phyloP scores from a whole-genome alignment of 805 yeast genomes.

The Saccharomycopsis sp. region DNA sequence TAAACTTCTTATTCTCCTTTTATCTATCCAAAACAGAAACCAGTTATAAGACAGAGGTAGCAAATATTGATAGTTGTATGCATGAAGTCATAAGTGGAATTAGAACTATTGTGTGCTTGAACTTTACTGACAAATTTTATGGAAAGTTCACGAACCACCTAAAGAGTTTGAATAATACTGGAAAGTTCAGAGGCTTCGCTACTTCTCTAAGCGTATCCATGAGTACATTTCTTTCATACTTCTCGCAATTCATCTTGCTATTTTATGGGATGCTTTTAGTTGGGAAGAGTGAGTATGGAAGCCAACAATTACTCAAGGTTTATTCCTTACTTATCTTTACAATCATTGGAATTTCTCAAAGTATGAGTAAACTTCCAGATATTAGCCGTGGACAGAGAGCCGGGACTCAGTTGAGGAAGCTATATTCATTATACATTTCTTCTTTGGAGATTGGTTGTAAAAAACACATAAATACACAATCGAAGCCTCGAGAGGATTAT shows the following conservation, averaged over 20 bases:
- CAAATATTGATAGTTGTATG: slow-evolving; percentile 43
- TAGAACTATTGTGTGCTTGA: slow-evolving; percentile 55
- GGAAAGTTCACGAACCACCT: slow-evolving; percentile 31
- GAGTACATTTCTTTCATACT: slow-evolving; percentile 44
- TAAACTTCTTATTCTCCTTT: slow-evolving; percentile 47
- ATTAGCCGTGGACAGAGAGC: slow-evolving; percentile 75
- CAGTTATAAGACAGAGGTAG: slow-evolving; percentile 49
- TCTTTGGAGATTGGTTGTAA: slow-evolving; percentile 22
- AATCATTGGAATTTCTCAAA: slow-evolving; percentile 51
- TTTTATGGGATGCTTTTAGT: slow-evolving; percentile 78
- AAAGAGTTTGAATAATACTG: slow-evolving; percentile 31
- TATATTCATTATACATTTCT: slow-evolving; percentile 31
- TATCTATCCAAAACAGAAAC: slow-evolving; percentile 52
- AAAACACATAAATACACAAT: not conserved
- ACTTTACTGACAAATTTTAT: slow-evolving; percentile 44
- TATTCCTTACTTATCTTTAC: slow-evolving; percentile 71
- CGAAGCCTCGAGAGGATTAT: slow-evolving; percentile 25
- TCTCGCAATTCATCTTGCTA: slow-evolving; percentile 66
- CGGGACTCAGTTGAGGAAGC: slow-evolving; percentile 39
- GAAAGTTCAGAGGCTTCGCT: slow-evolving; percentile 45
- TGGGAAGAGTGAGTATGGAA: slow-evolving; percentile 46
- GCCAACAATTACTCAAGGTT: slow-evolving; percentile 57
- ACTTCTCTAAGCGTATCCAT: slow-evolving; percentile 66
- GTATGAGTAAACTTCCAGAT: slow-evolving; percentile 68
- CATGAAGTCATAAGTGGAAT: slow-evolving; percentile 52